These are phyloP conservation scores for Cordyceps pruinosa DNA, from an alignment of 2,329 filamentous ascomycete genomes.

Conservation along the genomic window DNA sequence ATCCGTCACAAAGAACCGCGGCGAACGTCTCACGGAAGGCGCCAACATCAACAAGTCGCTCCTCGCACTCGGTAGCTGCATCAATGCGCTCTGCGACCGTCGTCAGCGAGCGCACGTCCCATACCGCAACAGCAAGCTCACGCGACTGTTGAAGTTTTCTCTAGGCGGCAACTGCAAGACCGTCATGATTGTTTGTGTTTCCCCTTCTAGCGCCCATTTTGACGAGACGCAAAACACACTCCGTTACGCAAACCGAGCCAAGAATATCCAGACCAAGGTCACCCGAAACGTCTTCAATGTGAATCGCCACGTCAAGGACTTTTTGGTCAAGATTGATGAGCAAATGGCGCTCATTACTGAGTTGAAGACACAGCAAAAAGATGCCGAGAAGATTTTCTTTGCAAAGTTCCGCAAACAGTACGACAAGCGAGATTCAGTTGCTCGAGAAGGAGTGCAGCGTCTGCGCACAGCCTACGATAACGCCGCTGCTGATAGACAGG, in stretches of 20 bases:
- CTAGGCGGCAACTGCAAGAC: slow-evolving; percentile 97
- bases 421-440: slow-evolving; percentile 71
- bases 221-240: slow-evolving; percentile 98
- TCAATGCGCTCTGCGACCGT: slow-evolving; percentile 93
- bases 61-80: slow-evolving; percentile 89
- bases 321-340: slow-evolving; percentile 97
- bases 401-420: slow-evolving; percentile 85
- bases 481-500: slow-evolving; percentile 66
- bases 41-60: slow-evolving; percentile 99
- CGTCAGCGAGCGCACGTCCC: slow-evolving; percentile 90
- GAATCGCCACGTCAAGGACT: slow-evolving; percentile 98
- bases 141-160: slow-evolving; percentile 90
- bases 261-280: slow-evolving; percentile 99
- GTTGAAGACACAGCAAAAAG: slow-evolving; percentile 85
- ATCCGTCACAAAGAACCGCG: slow-evolving; percentile 92
- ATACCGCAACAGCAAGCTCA: slow-evolving; percentile 96
- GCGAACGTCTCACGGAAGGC: slow-evolving; percentile 83
- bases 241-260: slow-evolving; percentile 93
- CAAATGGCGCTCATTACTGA: slow-evolving; percentile 97
- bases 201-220: slow-evolving; percentile 91
- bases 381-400: slow-evolving; percentile 74
- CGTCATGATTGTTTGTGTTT: slow-evolving; percentile 99
- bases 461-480: slow-evolving; percentile 81
- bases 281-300: slow-evolving; percentile 99
- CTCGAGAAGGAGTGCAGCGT: slow-evolving; percentile 71